Evolutionary conservation across 352 stramenopile species (phyloP), one percentile per base, ranked within the genome.

Genomic region (Phytophthora pseudosyringae): DNA sequence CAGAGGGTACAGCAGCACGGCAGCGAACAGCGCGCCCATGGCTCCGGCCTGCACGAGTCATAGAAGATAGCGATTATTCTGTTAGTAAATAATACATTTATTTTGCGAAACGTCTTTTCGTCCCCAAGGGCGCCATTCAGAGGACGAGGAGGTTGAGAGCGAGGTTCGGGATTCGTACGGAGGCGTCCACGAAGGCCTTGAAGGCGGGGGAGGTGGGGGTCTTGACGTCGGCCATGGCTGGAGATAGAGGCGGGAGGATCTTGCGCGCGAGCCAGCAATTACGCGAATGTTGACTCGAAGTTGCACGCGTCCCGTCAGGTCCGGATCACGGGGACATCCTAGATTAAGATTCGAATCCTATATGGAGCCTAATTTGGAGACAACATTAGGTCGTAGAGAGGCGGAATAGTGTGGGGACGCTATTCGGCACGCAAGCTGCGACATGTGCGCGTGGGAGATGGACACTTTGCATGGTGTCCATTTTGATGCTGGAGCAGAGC

Each of bases 131-230:
- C 28, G 40, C 21, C 21, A 21, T 33, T 12, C 7, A 10, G 4
- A 49, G 15, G 6, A 31, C 13, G 3, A 31, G 21, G 13, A 31
- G 15, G 4, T 28, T 11, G 16, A 39, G n/a, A 45, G 39, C n/a
- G 13, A 10, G 2, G 18, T 36, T 59, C 26, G 28, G 6, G 8
- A 9, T 9, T 76, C 80, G 32, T 75, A 93, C 85, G 40, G 84
- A 90, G 2, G 84, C 84, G 50, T 93, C 84, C 12, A 90, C 84
- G 59, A 93, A 89, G 50, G 84, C 82, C 55, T 88, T 93, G 69
- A 89, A 90, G 55, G 77, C 75, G 52, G 81, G 75, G 25, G 76
- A 69, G 5, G 67, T 66, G 9, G 72, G 53, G 31, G 18, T 63
- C 54, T 77, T 71, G 4, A 56, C 29, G 62, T 69, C 64, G 6